These are phyloP conservation scores for Tuber brumale DNA, from an alignment of 495 filamentous ascomycete genomes.

Conservation along the genomic window DNA sequence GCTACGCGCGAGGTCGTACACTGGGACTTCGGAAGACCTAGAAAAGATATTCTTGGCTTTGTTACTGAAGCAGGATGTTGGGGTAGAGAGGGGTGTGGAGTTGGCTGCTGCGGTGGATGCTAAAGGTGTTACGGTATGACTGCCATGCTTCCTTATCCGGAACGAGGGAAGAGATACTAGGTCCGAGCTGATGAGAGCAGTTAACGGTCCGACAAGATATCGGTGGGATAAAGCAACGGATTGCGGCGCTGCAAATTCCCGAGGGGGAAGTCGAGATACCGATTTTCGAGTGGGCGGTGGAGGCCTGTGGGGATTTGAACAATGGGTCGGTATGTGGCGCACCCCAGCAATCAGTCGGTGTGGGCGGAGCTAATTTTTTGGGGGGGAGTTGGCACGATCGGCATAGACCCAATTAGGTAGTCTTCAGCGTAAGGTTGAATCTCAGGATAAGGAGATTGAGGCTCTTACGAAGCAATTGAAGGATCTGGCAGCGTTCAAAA, in stretches of 20 bases:
- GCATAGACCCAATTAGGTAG: conserved; percentile 9
- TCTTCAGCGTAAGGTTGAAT: conserved; percentile 23
- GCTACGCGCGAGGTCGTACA: conserved; percentile 33
- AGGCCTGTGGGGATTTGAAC: conserved; percentile 28
- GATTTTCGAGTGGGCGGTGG: conserved; percentile 38
- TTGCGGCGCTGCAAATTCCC: conserved; percentile 33
- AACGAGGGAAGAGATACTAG: not conserved
- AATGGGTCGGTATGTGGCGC: conserved; percentile 9
- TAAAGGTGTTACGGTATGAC: conserved; percentile 25
- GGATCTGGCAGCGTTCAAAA: conserved; percentile 49
- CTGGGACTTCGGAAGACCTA: conserved; percentile 26
- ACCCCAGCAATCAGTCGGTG: not conserved
- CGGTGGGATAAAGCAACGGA: conserved; percentile 39
- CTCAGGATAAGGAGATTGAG: conserved; percentile 44
- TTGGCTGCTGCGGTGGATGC: conserved; percentile 31
- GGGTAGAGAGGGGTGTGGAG: conserved; percentile 23
- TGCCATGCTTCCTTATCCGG: not conserved
- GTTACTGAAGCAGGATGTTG: conserved; percentile 16
- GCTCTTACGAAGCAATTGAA: conserved; percentile 48
- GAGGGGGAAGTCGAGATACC: conserved; percentile 35
- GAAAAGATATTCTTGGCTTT: conserved; percentile 25
- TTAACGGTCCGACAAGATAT: conserved; percentile 35
- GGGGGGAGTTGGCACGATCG: not conserved
- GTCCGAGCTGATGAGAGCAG: conserved; percentile 9
- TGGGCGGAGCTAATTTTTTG: not conserved